These are phyloP conservation scores for Aristolochia contorta DNA, from an alignment of 164 flowering plant genomes.

Conservation along the genomic window DNA sequence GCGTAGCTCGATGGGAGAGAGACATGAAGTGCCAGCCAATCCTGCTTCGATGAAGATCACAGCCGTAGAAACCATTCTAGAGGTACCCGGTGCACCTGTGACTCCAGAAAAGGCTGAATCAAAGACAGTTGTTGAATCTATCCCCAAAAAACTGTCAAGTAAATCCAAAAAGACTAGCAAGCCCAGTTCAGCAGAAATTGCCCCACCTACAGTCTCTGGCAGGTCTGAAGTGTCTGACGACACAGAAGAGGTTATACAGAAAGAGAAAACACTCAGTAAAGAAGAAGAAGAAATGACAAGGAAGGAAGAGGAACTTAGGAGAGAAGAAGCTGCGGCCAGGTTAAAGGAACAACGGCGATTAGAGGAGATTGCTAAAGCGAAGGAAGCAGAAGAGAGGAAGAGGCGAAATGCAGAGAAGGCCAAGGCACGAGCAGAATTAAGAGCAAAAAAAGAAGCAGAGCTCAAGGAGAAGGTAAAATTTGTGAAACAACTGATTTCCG, in stretches of 20 bases:
- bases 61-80: constrained; percentile 15
- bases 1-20: constrained; percentile 16
- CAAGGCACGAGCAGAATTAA: constrained; percentile 56
- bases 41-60: constrained; percentile 10
- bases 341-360: constrained; percentile 54
- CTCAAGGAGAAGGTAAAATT: constrained; percentile 65
- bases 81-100: constrained; percentile 12
- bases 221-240: constrained; percentile 23
- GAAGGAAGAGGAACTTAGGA: constrained; percentile 31
- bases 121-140: constrained; percentile 17
- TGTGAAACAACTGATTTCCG: neutral
- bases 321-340: constrained; percentile 52
- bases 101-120: constrained; percentile 11
- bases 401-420: constrained; percentile 67
- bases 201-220: constrained; percentile 20
- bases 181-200: constrained; percentile 13
- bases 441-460: constrained; percentile 78
- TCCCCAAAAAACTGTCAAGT: constrained; percentile 20
- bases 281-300: constrained; percentile 9
- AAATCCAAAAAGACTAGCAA: constrained; percentile 26
- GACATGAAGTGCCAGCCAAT: constrained; percentile 12
- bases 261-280: constrained; percentile 40
- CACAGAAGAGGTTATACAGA: constrained; percentile 18
- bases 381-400: constrained; percentile 86
- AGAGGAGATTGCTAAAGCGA: constrained; percentile 74